Percentiles rank a stretch among this genome's conserved stretches.
These are phyloP conservation scores for Clarireedia homoeocarpa DNA, from an alignment of 2,329 filamentous ascomycete genomes.

Conservation along the genomic window DNA sequence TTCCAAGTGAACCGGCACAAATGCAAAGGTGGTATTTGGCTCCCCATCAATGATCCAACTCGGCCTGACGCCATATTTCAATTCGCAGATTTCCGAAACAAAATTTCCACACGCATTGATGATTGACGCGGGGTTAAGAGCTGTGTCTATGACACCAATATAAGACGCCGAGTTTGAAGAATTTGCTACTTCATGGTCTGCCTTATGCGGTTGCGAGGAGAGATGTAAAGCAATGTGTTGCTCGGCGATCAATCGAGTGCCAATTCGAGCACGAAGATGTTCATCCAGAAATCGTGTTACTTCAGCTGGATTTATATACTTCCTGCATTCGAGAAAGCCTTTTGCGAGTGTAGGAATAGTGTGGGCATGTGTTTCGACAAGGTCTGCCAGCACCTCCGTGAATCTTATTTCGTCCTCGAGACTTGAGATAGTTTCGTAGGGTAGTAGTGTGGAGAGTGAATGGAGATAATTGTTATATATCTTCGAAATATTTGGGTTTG, in stretches of 20 bases:
- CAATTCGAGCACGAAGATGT: slow-evolving; percentile 87
- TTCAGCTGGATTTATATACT: slow-evolving; percentile 74
- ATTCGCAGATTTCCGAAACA: slow-evolving; percentile 92
- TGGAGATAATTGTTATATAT: slow-evolving; percentile 97
- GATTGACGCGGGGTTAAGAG: slow-evolving; percentile 70
- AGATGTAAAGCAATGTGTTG: slow-evolving; percentile 91
- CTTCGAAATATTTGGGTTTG: slow-evolving; percentile 88
- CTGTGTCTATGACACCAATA: slow-evolving; percentile 93
- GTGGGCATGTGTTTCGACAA: slow-evolving; percentile 91
- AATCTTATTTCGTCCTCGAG: slow-evolving; percentile 86
- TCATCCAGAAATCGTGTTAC: slow-evolving; percentile 92
- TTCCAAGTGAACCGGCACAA: slow-evolving; percentile 91
- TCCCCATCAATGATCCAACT: slow-evolving; percentile 76
- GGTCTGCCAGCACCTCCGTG: slow-evolving; percentile 84
- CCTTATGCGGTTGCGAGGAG: slow-evolving; percentile 63
- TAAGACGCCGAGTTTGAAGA: slow-evolving; percentile 47
- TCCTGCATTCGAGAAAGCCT: slow-evolving; percentile 86
- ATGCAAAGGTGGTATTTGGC: slow-evolving; percentile 80
- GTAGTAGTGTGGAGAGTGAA: slow-evolving; percentile 81
- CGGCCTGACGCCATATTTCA: slow-evolving; percentile 87
- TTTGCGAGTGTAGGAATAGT: slow-evolving; percentile 89
- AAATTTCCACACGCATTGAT: slow-evolving; percentile 81
- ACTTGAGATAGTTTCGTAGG: slow-evolving; percentile 64
- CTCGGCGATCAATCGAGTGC: slow-evolving; percentile 88
- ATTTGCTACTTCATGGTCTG: neutral